Evolutionary conservation across 2,329 filamentous ascomycete genomes (phyloP), one percentile per base, ranked within the genome.

Genomic region (Colletotrichum chlorophyti): DNA sequence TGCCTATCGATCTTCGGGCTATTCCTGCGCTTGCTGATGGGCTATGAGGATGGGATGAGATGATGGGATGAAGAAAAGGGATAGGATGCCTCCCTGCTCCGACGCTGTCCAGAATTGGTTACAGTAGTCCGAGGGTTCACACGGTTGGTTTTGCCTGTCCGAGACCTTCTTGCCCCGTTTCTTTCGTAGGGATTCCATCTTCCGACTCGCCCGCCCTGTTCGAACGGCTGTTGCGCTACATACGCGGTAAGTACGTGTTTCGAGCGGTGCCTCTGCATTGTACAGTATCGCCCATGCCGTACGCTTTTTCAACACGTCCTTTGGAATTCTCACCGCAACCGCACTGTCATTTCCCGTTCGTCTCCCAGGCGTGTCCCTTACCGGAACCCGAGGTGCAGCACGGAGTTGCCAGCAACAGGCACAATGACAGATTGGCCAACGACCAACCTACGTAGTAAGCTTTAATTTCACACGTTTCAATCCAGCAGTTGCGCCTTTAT

Each of bases 151-250:
- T n/a, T n/a, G n/a, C n/a, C n/a, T n/a, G n/a, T n/a, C n/a, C n/a
- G n/a, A n/a, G n/a, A n/a, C n/a, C 29, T 24, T 26, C 29, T 26
- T 12, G 15, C 43, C 46, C 32, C 23, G 34, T 40, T 45, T 27
- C 50, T 48, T 45, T 59, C 43, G 50, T 34, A 26, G 55, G 17
- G 5, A 37, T 50, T 26, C 49, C 21, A 31, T 26, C 23, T 48
- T 55, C 55, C 31, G 31, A 49, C 43, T 43, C 38, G 51, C 12
- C 43, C 38, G 43, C 43, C 43, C 31, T 49, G 51, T 55, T 55
- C 45, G 55, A 17, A 42, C 51, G 51, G 55, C 55, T 59, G 27
- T 55, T 55, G 51, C 37, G 51, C 32, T 52, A 32, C 53, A 46
- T 31, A n/a, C n/a, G n/a, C n/a, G n/a, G n/a, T n/a, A n/a, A n/a